Conservation (phyloP, 1,284 basidiomycete species). For the Ustilago xerochloae region DNA sequence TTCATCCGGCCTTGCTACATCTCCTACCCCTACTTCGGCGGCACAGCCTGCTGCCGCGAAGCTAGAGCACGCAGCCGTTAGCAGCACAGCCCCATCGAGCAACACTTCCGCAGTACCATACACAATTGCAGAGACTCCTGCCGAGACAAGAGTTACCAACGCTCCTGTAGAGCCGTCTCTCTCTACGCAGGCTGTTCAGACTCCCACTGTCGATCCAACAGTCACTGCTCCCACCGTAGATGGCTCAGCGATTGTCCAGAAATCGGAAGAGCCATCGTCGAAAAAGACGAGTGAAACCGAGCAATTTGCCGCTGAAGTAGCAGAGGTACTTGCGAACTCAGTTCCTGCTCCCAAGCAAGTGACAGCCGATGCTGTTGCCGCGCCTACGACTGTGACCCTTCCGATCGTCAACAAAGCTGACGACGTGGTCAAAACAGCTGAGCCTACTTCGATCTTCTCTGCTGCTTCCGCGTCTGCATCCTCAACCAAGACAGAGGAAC, state of each 20-base stretch:
- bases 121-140: not conserved
- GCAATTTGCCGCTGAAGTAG: slow-evolving; percentile 19
- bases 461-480: not conserved
- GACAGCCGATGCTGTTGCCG: slow-evolving; percentile 5
- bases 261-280: not conserved
- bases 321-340: slow-evolving; percentile 8
- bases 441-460: not conserved
- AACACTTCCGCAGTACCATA: not conserved
- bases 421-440: not conserved
- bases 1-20: not conserved
- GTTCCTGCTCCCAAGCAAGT: slow-evolving; percentile 6
- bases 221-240: not conserved
- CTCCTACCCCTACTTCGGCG: not conserved
- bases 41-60: not conserved
- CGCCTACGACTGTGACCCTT: slow-evolving; percentile 6
- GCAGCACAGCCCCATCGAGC: not conserved
- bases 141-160: not conserved
- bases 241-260: not conserved
- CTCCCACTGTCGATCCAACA: not conserved
- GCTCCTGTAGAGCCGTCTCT: not conserved
- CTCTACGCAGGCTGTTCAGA: not conserved
- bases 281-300: too few relatives aligned
- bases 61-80: not conserved
- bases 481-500: not conserved
- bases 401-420: slow-evolving; percentile 9